These are phyloP conservation scores for Silene coronaria DNA, from an alignment of 179 eudicot species.

Conservation along the genomic window DNA sequence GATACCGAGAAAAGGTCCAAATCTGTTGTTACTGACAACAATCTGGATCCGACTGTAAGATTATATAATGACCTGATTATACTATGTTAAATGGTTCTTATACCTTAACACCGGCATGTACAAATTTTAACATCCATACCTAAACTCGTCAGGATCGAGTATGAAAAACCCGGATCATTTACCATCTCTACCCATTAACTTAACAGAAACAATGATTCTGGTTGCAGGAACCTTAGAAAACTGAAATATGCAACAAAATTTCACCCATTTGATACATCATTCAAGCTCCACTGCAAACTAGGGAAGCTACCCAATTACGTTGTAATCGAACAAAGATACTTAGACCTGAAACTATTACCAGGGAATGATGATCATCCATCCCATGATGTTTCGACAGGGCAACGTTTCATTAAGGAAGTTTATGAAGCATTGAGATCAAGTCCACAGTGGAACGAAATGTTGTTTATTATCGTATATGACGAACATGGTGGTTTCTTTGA, in stretches of 20 bases:
- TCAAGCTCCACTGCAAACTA: slow-evolving; percentile 58
- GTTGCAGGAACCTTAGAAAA: slow-evolving; percentile 58
- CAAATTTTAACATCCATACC: too few relatives aligned
- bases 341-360: slow-evolving; percentile 40
- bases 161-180: too few relatives aligned
- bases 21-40: too few relatives aligned
- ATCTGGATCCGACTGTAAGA: too few relatives aligned
- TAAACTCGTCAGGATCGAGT: too few relatives aligned
- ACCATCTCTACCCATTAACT: too few relatives aligned
- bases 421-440: slow-evolving; percentile 77
- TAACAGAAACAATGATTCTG: too few relatives aligned
- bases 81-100: too few relatives aligned
- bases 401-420: slow-evolving; percentile 59
- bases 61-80: too few relatives aligned
- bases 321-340: slow-evolving; percentile 65
- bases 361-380: slow-evolving; percentile 91
- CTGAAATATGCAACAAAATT: slow-evolving; percentile 55
- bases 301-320: slow-evolving; percentile 87
- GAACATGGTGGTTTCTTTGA: slow-evolving; percentile 92
- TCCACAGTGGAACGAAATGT: slow-evolving; percentile 85
- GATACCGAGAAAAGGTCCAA: too few relatives aligned
- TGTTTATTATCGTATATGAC: slow-evolving; percentile 60
- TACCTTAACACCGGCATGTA: too few relatives aligned
- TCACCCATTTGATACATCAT: slow-evolving; percentile 53
- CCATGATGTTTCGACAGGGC: slow-evolving; percentile 70